Base-by-base conservation (phyloP, 148 eudicot genomes). In the Heliosperma pusillum region DNA sequence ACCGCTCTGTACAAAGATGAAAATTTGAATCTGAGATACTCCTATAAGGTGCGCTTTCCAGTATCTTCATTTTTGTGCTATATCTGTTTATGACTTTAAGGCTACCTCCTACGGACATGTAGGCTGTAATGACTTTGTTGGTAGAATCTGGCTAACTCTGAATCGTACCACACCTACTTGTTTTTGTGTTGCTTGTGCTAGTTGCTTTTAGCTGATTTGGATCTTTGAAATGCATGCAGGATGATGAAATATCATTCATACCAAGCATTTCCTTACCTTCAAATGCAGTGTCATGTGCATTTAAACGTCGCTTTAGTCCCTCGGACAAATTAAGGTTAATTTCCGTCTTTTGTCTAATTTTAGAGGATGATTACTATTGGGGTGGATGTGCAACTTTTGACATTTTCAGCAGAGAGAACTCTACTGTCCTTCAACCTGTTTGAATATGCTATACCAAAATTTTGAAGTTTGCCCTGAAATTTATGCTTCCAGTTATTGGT, bases 311-410 rank as follows among this genome's bases (percentile, higher is more conserved):
- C 7, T 85, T 90, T 66, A 83, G 92, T 80, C 97, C 97, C 80
- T 90, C 96, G 22, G 97, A 92, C 84, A 92, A 92, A 85, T 84
- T 92, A 86, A 95, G 98, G 98, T 95, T 81, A 50, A 63, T 81
- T 74, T 76, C 76, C 75, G 70, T 53, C 60, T 76, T 77, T 71
- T 3, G 47, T 44, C 57, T 45, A 47, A 6, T 69, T 47, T 69
- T 24, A 24, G 10, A 20, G 17, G 26, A 40, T 21, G 45, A 40
- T 40, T 67, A 13, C 27, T 67, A 66, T 40, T 42, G 4, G 72
- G 57, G 25, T 69, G 56, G 29, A 44, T 68, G 58, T 22, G 57
- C 20, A 45, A 69, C 9, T 45, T 13, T 69, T 25, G 33, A 69
- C 72, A 45, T 44, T 47, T 25, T 47, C 72, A 11, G 55, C 11